Percentiles rank a stretch among this genome's conserved stretches.
phyloP scores from a whole-genome alignment of 805 yeast genomes.

The Metschnikowia similis region DNA sequence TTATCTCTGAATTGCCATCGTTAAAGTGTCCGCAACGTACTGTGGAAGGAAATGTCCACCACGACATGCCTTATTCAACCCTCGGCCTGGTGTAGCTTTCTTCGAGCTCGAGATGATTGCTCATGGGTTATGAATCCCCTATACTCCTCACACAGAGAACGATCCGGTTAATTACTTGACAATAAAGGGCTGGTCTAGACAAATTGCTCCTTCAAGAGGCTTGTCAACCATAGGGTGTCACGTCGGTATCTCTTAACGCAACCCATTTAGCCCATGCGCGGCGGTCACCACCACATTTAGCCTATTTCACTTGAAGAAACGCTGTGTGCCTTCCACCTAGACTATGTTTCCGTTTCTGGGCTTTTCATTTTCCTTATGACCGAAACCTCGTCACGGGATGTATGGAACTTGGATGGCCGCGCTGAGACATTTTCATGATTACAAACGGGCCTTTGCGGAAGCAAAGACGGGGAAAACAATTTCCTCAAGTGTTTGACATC shows the following conservation, averaged over 20 bases:
- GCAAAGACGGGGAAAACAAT: neutral
- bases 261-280: neutral
- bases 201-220: neutral
- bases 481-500: neutral
- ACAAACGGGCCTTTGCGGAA: neutral
- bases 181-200: neutral
- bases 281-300: neutral
- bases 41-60: too few species aligned
- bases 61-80: too few species aligned
- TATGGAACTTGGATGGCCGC: neutral
- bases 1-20: too few species aligned
- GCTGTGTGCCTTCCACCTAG: neutral
- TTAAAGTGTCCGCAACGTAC: too few species aligned
- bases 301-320: neutral
- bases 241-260: neutral
- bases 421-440: neutral
- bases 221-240: neutral
- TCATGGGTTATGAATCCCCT: too few species aligned
- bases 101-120: too few species aligned
- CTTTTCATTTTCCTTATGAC: neutral
- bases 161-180: too few species aligned
- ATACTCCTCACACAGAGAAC: too few species aligned
- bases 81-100: too few species aligned
- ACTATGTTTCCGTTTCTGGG: neutral
- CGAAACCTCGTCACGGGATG: neutral